Conservation (phyloP, 2,329 filamentous ascomycete genomes). For the Microcera coccophila region DNA sequence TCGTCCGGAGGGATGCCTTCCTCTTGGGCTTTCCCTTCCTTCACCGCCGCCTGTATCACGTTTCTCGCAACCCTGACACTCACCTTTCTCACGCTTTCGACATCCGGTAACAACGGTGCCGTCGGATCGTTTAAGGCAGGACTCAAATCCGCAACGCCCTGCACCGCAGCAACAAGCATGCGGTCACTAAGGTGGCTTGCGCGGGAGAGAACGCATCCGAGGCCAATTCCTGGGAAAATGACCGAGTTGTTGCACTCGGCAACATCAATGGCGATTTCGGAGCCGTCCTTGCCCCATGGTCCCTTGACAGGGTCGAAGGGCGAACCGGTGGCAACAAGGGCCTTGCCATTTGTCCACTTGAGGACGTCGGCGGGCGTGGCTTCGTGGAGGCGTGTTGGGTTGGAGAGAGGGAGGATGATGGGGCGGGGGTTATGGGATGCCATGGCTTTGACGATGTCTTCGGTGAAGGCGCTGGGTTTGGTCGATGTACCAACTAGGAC, state of each 20-base stretch:
- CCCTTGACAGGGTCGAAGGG: conserved; percentile 72
- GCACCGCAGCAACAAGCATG: conserved; percentile 78
- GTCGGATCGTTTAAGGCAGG: conserved; percentile 63
- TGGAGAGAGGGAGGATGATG: conserved; percentile 78
- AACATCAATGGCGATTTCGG: conserved; percentile 44
- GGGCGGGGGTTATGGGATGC: conserved; percentile 66
- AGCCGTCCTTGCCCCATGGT: conserved; percentile 47
- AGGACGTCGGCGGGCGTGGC: conserved; percentile 73
- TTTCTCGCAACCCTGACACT: conserved; percentile 73
- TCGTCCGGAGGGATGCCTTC: conserved; percentile 58
- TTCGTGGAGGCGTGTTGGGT: conserved; percentile 80
- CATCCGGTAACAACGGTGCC: conserved; percentile 70
- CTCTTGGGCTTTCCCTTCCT: conserved; percentile 64
- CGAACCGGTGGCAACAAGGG: conserved; percentile 76
- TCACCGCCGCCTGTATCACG: conserved; percentile 67
- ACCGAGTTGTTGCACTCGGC: conserved; percentile 89
- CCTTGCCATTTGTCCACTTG: conserved; percentile 73
- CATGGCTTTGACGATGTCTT: conserved; percentile 73
- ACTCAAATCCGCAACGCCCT: conserved; percentile 66
- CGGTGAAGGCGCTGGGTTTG: conserved; percentile 68
- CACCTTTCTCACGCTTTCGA: conserved; percentile 68
- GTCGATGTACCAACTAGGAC: conserved; percentile 84
- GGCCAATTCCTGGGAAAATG: conserved; percentile 80
- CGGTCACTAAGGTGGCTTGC: conserved; percentile 64
- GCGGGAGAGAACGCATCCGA: conserved; percentile 70